Conservation (phyloP, 1,284 basidiomycete genomes). For the Phellopilus nigrolimitatus region DNA sequence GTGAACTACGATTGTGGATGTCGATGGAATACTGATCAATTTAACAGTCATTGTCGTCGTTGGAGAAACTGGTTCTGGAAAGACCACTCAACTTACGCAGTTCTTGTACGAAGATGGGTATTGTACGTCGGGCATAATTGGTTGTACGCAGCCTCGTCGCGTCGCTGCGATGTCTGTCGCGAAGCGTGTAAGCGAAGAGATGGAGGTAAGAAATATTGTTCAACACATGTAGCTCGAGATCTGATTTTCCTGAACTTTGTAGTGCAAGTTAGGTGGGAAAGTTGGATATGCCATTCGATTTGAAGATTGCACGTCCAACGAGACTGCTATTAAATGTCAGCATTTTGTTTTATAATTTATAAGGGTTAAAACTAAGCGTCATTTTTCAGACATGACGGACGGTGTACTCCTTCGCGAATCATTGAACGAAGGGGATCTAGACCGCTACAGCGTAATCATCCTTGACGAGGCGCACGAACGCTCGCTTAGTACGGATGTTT, state of each 20-base stretch:
- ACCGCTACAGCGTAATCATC: constrained; percentile 93
- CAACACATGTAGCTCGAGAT: no score
- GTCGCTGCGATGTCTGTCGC: constrained; percentile 99
- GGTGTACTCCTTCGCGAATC: constrained; percentile 95
- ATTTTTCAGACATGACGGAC: constrained; percentile 85
- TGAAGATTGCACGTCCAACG: constrained; percentile 89
- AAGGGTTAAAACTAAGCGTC: constrained; percentile 2
- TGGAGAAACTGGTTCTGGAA: constrained; percentile 94
- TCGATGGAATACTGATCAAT: background rate
- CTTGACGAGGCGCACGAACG: constrained; percentile 97
- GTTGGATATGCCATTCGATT: constrained; percentile 98
- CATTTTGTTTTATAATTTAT: constrained; percentile 25
- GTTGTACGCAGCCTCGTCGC: constrained; percentile 95
- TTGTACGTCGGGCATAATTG: constrained; percentile 81
- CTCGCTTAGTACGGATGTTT: constrained; percentile 91
- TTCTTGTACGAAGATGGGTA: constrained; percentile 97
- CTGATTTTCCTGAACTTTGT: background rate
- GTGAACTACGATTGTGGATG: constrained; percentile 21
- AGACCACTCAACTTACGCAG: constrained; percentile 90
- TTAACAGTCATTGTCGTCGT: constrained; percentile 82
- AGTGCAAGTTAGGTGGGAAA: constrained; percentile 82
- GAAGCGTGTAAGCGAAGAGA: constrained; percentile 97
- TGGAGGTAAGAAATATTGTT: constrained; percentile 55
- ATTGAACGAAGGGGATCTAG: constrained; percentile 92
- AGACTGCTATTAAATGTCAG: constrained; percentile 92